These are phyloP conservation scores for Penicillium freii DNA, from an alignment of 2,329 filamentous ascomycete species.

Conservation along the genomic window DNA sequence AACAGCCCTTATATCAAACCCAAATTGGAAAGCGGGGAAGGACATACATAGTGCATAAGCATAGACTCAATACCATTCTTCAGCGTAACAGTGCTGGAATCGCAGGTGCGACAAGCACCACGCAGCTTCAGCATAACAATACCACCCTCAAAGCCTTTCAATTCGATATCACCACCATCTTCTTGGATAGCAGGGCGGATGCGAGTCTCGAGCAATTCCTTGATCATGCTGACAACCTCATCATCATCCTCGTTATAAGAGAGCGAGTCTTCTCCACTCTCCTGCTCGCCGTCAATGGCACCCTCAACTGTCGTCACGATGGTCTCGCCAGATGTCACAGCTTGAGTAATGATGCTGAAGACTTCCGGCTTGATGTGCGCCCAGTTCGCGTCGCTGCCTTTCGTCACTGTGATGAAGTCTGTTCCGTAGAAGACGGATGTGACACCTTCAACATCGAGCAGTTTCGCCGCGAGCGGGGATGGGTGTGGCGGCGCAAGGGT, in stretches of 20 bases:
- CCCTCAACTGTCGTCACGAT: conserved; percentile 72
- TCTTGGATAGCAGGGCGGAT: conserved; percentile 96
- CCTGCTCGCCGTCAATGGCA: conserved; percentile 52
- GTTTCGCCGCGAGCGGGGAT: conserved; percentile 82
- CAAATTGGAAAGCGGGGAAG: conserved; percentile 1
- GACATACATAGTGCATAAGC: conserved; percentile 89
- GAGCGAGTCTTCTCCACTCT: conserved; percentile 64
- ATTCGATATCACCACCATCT: conserved; percentile 96
- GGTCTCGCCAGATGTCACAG: conserved; percentile 76
- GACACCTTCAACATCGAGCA: conserved; percentile 94
- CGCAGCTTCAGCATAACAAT: conserved; percentile 82
- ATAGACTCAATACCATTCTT: conserved; percentile 99
- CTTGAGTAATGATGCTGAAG: conserved; percentile 91
- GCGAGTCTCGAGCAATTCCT: conserved; percentile 91
- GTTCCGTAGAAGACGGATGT: conserved; percentile 89
- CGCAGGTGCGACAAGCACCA: conserved; percentile 91
- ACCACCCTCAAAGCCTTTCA: conserved; percentile 82
- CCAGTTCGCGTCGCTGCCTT: conserved; percentile 85
- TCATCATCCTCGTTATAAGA: conserved; percentile 86
- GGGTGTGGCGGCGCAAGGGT: conserved; percentile 87
- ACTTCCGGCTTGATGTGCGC: conserved; percentile 92
- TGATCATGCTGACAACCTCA: conserved; percentile 97
- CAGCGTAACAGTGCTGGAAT: conserved; percentile 92
- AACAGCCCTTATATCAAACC: not conserved
- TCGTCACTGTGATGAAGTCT: conserved; percentile 97